These are phyloP conservation scores for Avena atlantica DNA, from an alignment of 176 grass and related monocot genomes.

Conservation along the genomic window DNA sequence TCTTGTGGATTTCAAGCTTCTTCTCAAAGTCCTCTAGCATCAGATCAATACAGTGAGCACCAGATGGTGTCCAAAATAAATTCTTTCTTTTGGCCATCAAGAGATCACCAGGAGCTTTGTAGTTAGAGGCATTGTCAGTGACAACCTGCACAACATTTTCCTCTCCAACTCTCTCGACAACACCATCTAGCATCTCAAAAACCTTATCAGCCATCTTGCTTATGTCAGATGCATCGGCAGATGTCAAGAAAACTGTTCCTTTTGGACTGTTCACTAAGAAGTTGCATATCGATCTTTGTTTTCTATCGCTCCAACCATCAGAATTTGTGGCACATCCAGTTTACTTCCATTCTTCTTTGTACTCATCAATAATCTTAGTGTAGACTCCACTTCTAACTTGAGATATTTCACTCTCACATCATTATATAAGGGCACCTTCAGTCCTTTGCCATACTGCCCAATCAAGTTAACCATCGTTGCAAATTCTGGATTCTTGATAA, in stretches of 20 bases:
- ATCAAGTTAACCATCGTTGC: too few species aligned
- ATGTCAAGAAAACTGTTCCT: not conserved
- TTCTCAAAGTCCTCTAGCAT: slow-evolving; percentile 10
- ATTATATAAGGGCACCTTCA: too few species aligned
- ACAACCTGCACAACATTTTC: too few species aligned
- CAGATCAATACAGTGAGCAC: not conserved
- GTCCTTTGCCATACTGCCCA: too few species aligned
- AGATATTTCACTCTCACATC: too few species aligned
- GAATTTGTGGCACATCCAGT: not conserved
- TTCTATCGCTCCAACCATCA: not conserved
- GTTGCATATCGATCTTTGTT: not conserved
- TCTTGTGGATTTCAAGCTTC: not conserved
- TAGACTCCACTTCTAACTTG: too few species aligned
- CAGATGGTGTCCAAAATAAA: not conserved
- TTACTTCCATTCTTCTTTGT: not conserved
- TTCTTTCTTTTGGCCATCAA: not conserved
- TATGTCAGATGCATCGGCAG: not conserved
- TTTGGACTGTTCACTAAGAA: not conserved
- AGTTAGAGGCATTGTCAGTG: not conserved
- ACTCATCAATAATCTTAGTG: not conserved
- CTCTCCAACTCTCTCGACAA: not conserved
- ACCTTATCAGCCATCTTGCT: not conserved
- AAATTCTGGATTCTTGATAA: too few species aligned
- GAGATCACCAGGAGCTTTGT: not conserved
- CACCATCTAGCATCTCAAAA: not conserved